Percentiles rank a stretch among this genome's conserved stretches.
phyloP scores from a whole-genome alignment of 2,329 filamentous ascomycete species.

The Blastomyces parvus region DNA sequence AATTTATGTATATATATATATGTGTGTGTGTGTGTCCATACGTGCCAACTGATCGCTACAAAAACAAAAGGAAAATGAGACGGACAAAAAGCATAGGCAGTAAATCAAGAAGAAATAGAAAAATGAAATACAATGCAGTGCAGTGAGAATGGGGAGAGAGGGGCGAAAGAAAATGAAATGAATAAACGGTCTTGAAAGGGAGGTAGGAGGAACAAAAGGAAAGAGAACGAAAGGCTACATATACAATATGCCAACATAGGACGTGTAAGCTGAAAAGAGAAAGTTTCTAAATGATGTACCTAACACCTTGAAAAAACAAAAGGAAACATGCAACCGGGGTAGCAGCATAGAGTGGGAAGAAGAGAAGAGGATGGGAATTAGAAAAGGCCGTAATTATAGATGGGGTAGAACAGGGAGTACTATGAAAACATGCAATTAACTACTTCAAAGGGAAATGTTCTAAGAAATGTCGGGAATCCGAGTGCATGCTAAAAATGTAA shows the following conservation, averaged over 20 bases:
- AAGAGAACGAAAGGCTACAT: neutral
- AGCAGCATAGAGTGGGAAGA: neutral
- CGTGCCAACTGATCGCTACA: neutral
- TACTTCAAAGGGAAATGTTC: neutral
- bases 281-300: neutral
- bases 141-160: neutral
- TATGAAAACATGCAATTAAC: neutral
- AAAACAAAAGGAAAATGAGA: neutral
- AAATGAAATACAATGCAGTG: neutral
- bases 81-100: neutral
- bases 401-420: neutral
- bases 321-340: neutral
- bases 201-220: neutral
- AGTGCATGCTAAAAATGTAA: neutral
- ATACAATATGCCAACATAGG: neutral
- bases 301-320: neutral
- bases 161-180: neutral
- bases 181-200: neutral
- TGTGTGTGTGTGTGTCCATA: neutral
- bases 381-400: neutral
- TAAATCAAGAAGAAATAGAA: neutral
- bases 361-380: neutral
- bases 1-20: constrained; percentile 3
- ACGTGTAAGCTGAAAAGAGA: neutral
- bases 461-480: neutral